A percentile compares a stretch with the other conserved stretches of the same genome.
These are phyloP conservation scores for Chlamydomonas sp. DNA, from an alignment of 139 green algal species.

Conservation along the genomic window DNA sequence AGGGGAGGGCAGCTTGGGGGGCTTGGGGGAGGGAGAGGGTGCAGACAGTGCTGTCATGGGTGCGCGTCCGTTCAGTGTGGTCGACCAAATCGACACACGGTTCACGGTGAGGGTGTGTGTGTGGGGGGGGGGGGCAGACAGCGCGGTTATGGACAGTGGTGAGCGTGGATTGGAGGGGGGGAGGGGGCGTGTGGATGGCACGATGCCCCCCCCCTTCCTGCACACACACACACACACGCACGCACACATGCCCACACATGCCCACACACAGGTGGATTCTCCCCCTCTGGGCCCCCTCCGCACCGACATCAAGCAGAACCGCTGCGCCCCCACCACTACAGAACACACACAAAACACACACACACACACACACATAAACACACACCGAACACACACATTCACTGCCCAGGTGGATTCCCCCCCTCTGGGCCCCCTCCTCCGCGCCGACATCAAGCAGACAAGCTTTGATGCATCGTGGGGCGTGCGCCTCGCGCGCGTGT, in stretches of 20 bases:
- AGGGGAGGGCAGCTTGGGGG: too few relatives aligned
- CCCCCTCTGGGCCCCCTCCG: background rate
- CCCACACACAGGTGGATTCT: conserved; percentile 3
- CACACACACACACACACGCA: too few relatives aligned
- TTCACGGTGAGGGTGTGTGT: conserved; percentile 7
- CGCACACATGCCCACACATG: too few relatives aligned
- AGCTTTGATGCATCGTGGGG: background rate
- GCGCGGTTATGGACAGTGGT: background rate
- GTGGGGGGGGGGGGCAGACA: too few relatives aligned
- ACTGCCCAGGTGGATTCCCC: conserved; percentile 3
- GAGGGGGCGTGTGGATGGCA: too few relatives aligned
- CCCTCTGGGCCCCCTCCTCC: background rate
- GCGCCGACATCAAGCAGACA: background rate
- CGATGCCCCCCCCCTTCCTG: too few relatives aligned
- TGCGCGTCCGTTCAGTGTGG: background rate
- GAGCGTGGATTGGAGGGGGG: too few relatives aligned
- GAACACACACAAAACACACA: too few relatives aligned
- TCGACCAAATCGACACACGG: background rate
- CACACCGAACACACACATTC: too few relatives aligned
- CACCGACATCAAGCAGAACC: background rate
- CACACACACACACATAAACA: too few relatives aligned
- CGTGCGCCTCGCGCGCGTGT: background rate
- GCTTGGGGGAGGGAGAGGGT: too few relatives aligned
- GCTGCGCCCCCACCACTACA: too few relatives aligned
- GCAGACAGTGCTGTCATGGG: background rate